phyloP scores from a whole-genome alignment of 352 stramenopile genomes.

The Phytopythium ostracodes region DNA sequence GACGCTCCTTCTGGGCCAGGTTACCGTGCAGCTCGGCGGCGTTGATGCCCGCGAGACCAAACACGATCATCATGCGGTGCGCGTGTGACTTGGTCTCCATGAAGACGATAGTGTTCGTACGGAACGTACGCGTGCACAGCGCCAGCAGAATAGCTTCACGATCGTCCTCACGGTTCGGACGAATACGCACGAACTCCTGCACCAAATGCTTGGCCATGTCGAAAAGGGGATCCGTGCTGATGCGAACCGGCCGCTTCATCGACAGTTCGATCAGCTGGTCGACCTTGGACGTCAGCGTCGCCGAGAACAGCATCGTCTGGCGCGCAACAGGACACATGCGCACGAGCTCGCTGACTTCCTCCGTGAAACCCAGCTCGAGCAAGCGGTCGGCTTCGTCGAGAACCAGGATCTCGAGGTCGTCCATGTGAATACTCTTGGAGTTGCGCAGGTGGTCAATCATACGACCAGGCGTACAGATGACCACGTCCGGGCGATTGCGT shows the following conservation, averaged over 20 bases:
- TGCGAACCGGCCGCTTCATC: slow-evolving; percentile 95
- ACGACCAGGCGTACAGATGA: slow-evolving; percentile 97
- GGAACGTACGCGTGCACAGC: slow-evolving; percentile 95
- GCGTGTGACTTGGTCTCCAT: slow-evolving; percentile 98
- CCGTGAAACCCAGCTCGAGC: slow-evolving; percentile 97
- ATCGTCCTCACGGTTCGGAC: slow-evolving; percentile 87
- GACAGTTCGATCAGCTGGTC: slow-evolving; percentile 96
- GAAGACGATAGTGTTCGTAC: slow-evolving; percentile 97
- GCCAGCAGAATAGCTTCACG: slow-evolving; percentile 95
- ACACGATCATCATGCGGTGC: slow-evolving; percentile 97
- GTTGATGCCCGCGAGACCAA: slow-evolving; percentile 94
- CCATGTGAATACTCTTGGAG: slow-evolving; percentile 94
- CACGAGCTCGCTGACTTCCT: slow-evolving; percentile 96
- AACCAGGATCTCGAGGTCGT: slow-evolving; percentile 98
- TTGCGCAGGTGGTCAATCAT: slow-evolving; percentile 99
- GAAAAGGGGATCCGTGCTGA: slow-evolving; percentile 92
- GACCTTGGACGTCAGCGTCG: slow-evolving; percentile 97
- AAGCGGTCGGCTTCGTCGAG: slow-evolving; percentile 94
- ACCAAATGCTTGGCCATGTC: slow-evolving; percentile 95
- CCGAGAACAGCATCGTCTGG: slow-evolving; percentile 99
- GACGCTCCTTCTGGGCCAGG: slow-evolving; percentile 94
- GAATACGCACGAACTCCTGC: slow-evolving; percentile 98
- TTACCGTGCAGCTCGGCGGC: slow-evolving; percentile 98
- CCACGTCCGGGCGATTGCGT: slow-evolving; percentile 92
- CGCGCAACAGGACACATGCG: slow-evolving; percentile 92